These are phyloP conservation scores for Gnomoniopsis sp. DNA, from an alignment of 2,329 filamentous ascomycete genomes.

Conservation along the genomic window DNA sequence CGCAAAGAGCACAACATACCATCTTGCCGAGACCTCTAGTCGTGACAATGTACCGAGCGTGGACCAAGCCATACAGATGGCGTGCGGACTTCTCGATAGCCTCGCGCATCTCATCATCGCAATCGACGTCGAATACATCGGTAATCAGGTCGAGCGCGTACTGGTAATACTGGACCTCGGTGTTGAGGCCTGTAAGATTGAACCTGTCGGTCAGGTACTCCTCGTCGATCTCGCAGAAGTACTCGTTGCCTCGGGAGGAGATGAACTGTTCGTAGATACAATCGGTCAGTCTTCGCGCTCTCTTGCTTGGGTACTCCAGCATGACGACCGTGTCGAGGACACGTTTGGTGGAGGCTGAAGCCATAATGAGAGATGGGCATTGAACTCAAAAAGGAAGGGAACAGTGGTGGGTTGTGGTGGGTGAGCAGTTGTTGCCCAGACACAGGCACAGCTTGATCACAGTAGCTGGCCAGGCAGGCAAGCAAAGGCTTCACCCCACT, in stretches of 20 bases:
- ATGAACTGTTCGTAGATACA: conserved; percentile 69
- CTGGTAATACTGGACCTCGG: conserved; percentile 97
- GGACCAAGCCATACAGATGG: conserved; percentile 92
- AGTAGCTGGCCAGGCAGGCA: neutral
- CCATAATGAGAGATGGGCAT: neutral
- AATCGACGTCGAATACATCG: conserved; percentile 97
- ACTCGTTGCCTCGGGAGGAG: conserved; percentile 94
- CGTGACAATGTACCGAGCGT: conserved; percentile 95
- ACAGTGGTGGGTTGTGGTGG: neutral
- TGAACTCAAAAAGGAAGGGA: neutral
- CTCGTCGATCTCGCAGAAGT: conserved; percentile 99
- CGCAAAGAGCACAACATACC: conserved; percentile 52
- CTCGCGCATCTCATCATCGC: conserved; percentile 97
- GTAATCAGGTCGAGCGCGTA: conserved; percentile 97
- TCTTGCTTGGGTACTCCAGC: neutral
- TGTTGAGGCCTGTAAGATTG: conserved; percentile 95
- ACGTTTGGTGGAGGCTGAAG: neutral
- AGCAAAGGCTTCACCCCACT: neutral
- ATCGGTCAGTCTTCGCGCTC: conserved; percentile 7
- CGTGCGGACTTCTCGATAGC: conserved; percentile 96
- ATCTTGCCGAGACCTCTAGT: conserved; percentile 93
- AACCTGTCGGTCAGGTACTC: conserved; percentile 98
- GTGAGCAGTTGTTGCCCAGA: neutral
- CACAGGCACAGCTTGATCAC: conserved; percentile 1
- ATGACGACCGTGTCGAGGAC: neutral